Percentiles rank a stretch among this genome's conserved stretches.
Conservation (phyloP, 2,329 filamentous ascomycete genomes). For the Pezicula carpinea region DNA sequence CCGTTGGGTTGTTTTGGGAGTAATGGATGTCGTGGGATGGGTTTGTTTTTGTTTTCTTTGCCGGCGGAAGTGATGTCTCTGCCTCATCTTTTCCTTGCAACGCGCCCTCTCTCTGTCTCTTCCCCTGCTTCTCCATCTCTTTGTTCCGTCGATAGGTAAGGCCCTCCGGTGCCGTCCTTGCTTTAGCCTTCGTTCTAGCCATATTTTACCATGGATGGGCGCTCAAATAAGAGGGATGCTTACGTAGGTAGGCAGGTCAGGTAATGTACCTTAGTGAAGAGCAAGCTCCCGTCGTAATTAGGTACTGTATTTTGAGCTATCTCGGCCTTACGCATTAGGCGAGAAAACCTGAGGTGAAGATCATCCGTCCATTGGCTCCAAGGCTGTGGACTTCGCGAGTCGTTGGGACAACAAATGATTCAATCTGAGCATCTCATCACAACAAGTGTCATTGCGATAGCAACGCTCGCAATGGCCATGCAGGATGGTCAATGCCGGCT, state of each 20-base stretch:
- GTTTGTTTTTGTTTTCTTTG: conserved; percentile 10
- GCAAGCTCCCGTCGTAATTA: no score
- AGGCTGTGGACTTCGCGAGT: no score
- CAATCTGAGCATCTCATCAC: no score
- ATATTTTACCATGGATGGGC: conserved; percentile 15
- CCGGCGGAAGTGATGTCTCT: conserved; percentile 1
- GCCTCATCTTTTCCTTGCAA: not conserved
- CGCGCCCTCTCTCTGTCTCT: conserved; percentile 2
- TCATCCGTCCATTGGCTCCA: no score
- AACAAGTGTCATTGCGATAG: not conserved
- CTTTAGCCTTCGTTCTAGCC: conserved; percentile 12
- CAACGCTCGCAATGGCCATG: not conserved
- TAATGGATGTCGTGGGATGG: conserved; percentile 32
- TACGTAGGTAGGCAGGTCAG: not conserved
- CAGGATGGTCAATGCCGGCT: not conserved
- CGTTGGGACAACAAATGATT: no score
- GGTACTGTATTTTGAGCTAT: no score
- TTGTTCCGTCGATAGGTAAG: conserved; percentile 2
- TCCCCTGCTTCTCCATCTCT: conserved; percentile 4
- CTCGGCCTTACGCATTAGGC: no score
- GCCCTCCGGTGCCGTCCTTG: conserved; percentile 1
- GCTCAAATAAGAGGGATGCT: not conserved
- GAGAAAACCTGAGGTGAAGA: no score
- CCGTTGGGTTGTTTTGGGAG: not conserved
- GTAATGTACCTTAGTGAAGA: not conserved